These are phyloP conservation scores for Acorus calamus DNA, from an alignment of 106 monocot genomes.

Conservation along the genomic window DNA sequence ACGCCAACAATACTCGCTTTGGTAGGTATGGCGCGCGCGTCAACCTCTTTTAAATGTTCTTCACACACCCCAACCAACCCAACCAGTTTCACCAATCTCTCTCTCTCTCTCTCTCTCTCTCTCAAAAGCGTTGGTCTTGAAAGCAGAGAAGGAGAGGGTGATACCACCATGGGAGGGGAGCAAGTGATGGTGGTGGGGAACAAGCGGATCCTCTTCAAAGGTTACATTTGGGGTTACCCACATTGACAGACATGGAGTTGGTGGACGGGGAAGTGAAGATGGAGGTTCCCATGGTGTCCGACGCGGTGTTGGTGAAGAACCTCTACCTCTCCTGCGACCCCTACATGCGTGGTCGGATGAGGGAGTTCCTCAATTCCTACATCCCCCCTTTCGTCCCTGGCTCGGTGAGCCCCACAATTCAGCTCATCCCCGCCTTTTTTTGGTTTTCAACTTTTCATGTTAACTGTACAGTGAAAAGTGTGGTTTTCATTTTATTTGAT, in stretches of 20 bases:
- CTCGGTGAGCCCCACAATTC: constrained; percentile 22
- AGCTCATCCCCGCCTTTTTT: neutral
- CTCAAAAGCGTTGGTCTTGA: too few relatives aligned
- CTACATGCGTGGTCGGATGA: constrained; percentile 76
- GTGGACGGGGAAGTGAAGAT: constrained; percentile 9
- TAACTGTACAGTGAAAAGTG: too few relatives aligned
- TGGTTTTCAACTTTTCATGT: too few relatives aligned
- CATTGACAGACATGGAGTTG: constrained; percentile 55
- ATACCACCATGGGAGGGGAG: neutral
- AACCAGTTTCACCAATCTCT: too few relatives aligned
- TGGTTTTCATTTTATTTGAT: too few relatives aligned
- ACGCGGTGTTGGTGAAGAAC: constrained; percentile 53
- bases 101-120: too few relatives aligned
- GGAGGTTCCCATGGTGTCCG: constrained; percentile 26
- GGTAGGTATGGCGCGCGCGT: too few relatives aligned
- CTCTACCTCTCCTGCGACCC: constrained; percentile 86
- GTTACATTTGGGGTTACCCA: constrained; percentile 40
- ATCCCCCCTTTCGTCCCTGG: constrained; percentile 67
- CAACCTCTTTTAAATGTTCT: too few relatives aligned
- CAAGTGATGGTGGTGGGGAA: constrained; percentile 13
- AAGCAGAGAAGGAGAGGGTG: too few relatives aligned
- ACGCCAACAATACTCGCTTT: too few relatives aligned
- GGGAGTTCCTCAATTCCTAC: constrained; percentile 50
- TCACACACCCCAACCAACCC: too few relatives aligned
- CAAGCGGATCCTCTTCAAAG: constrained; percentile 48